Conservation (phyloP, 1,139 yeast species). For the Nakaseomyces bracarensis region DNA sequence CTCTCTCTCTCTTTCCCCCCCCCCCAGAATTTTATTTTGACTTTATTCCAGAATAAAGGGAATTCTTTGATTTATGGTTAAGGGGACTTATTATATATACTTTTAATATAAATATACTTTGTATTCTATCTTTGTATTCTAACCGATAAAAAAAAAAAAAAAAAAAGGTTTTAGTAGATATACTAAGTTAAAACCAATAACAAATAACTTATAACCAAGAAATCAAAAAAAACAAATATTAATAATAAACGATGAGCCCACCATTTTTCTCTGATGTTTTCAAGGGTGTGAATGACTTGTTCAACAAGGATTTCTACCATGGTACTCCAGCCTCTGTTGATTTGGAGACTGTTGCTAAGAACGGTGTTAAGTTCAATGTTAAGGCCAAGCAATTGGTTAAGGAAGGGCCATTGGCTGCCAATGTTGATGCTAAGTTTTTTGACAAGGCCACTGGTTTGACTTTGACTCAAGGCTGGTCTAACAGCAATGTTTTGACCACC, state of each 20-base stretch:
- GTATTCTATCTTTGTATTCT: no score
- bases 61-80: no score
- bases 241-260: slow-evolving; percentile 40
- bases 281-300: slow-evolving; percentile 81
- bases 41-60: no score
- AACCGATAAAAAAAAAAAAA: no score
- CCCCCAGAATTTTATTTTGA: no score
- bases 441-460: slow-evolving; percentile 93
- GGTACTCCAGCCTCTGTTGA: slow-evolving; percentile 80
- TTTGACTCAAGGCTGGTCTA: slow-evolving; percentile 96
- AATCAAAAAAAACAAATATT: background rate
- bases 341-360: slow-evolving; percentile 90
- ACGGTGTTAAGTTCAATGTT: slow-evolving; percentile 91
- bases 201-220: background rate
- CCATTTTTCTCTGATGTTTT: slow-evolving; percentile 84
- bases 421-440: slow-evolving; percentile 84
- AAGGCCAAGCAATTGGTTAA: slow-evolving; percentile 80
- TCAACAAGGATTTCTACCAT: slow-evolving; percentile 91
- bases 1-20: no score
- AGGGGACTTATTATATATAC: no score
- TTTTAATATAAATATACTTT: no score
- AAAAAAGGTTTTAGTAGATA: no score
- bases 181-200: no score
- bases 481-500: slow-evolving; percentile 85
- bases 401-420: slow-evolving; percentile 78